Percentiles rank a stretch among this genome's conserved stretches.
phyloP scores from a whole-genome alignment of 2,329 filamentous ascomycete species.

The Colletotrichum liriopes region DNA sequence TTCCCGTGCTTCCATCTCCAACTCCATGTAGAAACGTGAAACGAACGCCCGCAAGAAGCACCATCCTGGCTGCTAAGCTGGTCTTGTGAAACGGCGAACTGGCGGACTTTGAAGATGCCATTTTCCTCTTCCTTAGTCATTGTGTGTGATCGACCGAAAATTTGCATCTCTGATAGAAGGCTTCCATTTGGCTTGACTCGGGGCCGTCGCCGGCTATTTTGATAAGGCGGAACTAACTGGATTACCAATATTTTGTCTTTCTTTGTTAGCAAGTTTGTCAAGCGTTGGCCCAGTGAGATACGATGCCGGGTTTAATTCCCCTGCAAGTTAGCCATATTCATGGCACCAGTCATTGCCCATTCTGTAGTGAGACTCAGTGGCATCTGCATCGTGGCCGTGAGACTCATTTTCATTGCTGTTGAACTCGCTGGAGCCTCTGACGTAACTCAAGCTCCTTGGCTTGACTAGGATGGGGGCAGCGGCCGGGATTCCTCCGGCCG shows the following conservation, averaged over 20 bases:
- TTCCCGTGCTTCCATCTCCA: too few relatives aligned
- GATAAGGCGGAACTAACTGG: neutral
- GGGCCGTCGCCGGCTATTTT: too few relatives aligned
- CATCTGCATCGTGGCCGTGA: neutral
- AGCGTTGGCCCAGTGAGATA: neutral
- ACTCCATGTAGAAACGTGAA: neutral
- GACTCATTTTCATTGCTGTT: neutral
- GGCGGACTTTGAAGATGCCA: neutral
- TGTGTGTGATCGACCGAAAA: neutral
- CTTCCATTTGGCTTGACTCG: neutral
- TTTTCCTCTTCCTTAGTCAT: neutral
- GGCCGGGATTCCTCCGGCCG: slow-evolving; percentile 26
- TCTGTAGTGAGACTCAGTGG: too few relatives aligned
- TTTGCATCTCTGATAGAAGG: neutral
- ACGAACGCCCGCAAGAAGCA: neutral
- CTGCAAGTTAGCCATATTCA: too few relatives aligned
- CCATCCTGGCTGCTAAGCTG: neutral
- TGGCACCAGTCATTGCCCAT: neutral
- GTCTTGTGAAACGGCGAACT: neutral
- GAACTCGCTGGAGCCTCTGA: neutral
- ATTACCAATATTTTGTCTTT: neutral
- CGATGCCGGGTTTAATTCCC: neutral
- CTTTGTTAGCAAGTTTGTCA: neutral
- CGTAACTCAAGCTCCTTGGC: neutral
- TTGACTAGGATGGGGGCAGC: neutral